Percentiles rank a stretch among this genome's conserved stretches.
These are phyloP conservation scores for Pythium utonaiense DNA, from an alignment of 352 stramenopile species.

Conservation along the genomic window DNA sequence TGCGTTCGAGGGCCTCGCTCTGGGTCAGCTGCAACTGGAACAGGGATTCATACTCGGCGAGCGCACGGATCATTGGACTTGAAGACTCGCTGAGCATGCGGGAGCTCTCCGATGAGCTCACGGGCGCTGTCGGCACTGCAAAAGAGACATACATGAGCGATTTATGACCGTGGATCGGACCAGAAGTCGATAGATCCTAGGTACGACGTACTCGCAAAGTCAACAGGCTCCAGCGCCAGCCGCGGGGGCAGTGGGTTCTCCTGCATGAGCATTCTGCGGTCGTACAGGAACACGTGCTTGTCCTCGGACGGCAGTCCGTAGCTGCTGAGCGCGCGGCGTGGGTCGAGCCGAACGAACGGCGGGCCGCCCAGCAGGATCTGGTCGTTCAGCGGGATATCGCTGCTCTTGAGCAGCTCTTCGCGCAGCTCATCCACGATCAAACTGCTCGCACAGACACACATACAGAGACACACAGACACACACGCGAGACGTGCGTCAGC, in stretches of 20 bases:
- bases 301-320: slow-evolving; percentile 56
- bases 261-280: slow-evolving; percentile 73
- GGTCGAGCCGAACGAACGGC: slow-evolving; percentile 73
- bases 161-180: too few relatives aligned
- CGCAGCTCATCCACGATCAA: slow-evolving; percentile 66
- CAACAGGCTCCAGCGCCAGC: slow-evolving; percentile 38
- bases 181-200: neutral
- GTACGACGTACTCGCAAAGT: slow-evolving; percentile 30
- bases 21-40: slow-evolving; percentile 77
- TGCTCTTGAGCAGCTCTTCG: slow-evolving; percentile 51
- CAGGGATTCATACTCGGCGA: slow-evolving; percentile 79
- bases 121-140: slow-evolving; percentile 53
- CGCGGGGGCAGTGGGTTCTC: slow-evolving; percentile 37
- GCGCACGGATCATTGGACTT: slow-evolving; percentile 67
- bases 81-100: slow-evolving; percentile 74
- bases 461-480: neutral
- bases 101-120: slow-evolving; percentile 60
- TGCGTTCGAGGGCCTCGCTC: slow-evolving; percentile 55
- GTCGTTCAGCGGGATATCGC: slow-evolving; percentile 55
- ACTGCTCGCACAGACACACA: slow-evolving; percentile 31
- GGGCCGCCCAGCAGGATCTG: slow-evolving; percentile 82
- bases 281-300: slow-evolving; percentile 81
- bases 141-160: slow-evolving; percentile 5
- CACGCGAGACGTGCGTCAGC: neutral
- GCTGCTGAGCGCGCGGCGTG: slow-evolving; percentile 57